Evolutionary conservation across 257 asterid genomes (phyloP), one percentile per base, ranked within the genome.

Genomic region (Solanum gracilifrons): DNA sequence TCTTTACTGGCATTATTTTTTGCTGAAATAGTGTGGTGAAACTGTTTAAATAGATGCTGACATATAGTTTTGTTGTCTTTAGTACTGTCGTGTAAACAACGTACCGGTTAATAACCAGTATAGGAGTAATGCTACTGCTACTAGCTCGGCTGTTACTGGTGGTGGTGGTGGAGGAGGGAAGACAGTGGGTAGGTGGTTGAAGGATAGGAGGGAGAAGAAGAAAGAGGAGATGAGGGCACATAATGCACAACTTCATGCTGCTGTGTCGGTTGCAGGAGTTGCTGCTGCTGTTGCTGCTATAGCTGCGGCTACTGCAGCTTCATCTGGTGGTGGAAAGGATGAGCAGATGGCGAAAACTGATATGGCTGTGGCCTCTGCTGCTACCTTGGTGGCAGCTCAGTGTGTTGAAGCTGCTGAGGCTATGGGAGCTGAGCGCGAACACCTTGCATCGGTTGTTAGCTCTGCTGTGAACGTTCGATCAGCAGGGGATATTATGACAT

Each of bases 281-380:
- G 99, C 98, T 4, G 93, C 99, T 1, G 99, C 99, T n/a, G 89
- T 97, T 64, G 99, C 99, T 3, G 99, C 99, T 0, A 95, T 96
- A 64, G 98, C 99, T 1, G 98, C 99, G 0, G 98, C 99, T 23
- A 95, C 99, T 4, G 99, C 99, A 11, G 97, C 98, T 4, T 90
- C 98, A 0, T 94, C 98, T 2, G 95, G 94, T 0, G 88, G 90
- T 0, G 87, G 98, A 25, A 97, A 95, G 89, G 99, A 97, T 6
- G 99, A 97, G 85, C 92, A 89, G 84, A 90, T 91, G 96, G 98
- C 98, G 0, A 97, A 93, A 88, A 96, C 98, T 1, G 98, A 97
- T 85, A 95, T 95, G 98, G 99, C 98, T 0, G 94, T 97, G 82
- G 99, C 99, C 5, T 97, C 99, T 13, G 99, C 99, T 0, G 99